Percentiles rank a stretch among this genome's conserved stretches.
These are phyloP conservation scores for Madurella mycetomatis DNA, from an alignment of 2,329 filamentous ascomycete genomes.

Conservation along the genomic window DNA sequence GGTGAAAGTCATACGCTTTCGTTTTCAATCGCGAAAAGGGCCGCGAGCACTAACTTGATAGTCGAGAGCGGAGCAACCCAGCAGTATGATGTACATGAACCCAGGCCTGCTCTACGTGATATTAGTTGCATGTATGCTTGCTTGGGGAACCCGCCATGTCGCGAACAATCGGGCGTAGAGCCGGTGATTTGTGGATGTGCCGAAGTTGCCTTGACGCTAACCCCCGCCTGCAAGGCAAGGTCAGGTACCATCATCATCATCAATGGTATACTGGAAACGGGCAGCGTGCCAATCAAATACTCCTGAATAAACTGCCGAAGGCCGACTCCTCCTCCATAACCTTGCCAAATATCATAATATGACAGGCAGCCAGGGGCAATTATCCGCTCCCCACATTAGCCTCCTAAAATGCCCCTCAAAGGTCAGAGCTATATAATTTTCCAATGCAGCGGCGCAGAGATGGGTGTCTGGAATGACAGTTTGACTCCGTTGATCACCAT, in stretches of 20 bases:
- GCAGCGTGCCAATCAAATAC: constrained; percentile 9
- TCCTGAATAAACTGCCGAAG: constrained; percentile 6
- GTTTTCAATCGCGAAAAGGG: no score
- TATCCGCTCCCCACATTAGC: constrained; percentile 9
- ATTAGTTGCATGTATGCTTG: no score
- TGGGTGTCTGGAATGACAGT: neutral
- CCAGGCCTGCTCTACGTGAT: no score
- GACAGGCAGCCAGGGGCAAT: constrained; percentile 1
- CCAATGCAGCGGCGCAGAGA: neutral
- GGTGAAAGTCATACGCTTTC: no score
- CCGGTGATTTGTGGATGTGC: no score
- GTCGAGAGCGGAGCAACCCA: no score
- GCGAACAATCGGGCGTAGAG: no score
- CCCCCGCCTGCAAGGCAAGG: neutral
- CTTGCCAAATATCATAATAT: constrained; percentile 1
- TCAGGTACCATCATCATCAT: neutral
- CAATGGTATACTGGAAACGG: neutral
- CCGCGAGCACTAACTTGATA: no score
- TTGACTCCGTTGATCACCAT: neutral
- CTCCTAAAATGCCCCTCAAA: neutral
- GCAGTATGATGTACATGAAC: no score
- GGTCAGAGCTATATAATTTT: constrained; percentile 1
- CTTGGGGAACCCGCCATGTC: no score
- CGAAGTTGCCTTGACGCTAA: neutral
- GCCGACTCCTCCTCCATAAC: neutral